phyloP scores from a whole-genome alignment of 495 filamentous ascomycete species.

The Trichoderma virens region DNA sequence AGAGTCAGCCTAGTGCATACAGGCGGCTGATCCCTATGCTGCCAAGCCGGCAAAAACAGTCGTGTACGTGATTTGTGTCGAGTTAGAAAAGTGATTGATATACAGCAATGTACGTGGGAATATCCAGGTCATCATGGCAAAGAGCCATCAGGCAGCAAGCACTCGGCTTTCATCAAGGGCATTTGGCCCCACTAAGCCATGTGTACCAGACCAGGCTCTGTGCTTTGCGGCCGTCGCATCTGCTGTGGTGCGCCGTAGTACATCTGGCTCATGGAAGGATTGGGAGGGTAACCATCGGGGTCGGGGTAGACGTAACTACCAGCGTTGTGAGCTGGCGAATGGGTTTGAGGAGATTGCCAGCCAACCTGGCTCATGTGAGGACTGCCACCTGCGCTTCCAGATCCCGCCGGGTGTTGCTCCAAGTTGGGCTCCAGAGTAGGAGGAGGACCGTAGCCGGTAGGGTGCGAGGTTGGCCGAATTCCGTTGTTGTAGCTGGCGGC shows the following conservation, averaged over 20 bases:
- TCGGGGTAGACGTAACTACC: slow-evolving; percentile 65
- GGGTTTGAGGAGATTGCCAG: slow-evolving; percentile 64
- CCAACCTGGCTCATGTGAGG: slow-evolving; percentile 66
- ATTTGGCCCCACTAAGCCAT: slow-evolving; percentile 35
- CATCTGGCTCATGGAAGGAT: slow-evolving; percentile 48
- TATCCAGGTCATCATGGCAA: slow-evolving; percentile 21
- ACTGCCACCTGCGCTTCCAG: slow-evolving; percentile 58
- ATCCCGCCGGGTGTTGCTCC: slow-evolving; percentile 58
- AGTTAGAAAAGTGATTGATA: background rate
- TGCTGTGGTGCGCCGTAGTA: slow-evolving; percentile 58
- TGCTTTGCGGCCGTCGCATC: slow-evolving; percentile 60
- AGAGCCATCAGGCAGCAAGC: no score
- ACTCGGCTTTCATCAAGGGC: no score
- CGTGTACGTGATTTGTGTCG: slow-evolving; percentile 12
- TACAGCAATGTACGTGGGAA: no score
- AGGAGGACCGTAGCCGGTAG: slow-evolving; percentile 69
- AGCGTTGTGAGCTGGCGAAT: slow-evolving; percentile 49
- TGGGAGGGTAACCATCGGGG: slow-evolving; percentile 49
- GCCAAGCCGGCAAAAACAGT: background rate
- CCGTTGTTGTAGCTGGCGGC: slow-evolving; percentile 49
- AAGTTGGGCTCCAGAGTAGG: slow-evolving; percentile 82
- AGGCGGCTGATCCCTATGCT: background rate
- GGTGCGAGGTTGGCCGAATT: slow-evolving; percentile 65
- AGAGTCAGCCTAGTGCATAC: no score
- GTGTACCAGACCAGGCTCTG: slow-evolving; percentile 46